phyloP scores from a whole-genome alignment of 495 filamentous ascomycete species.

The Aspergillus ellipticus region DNA sequence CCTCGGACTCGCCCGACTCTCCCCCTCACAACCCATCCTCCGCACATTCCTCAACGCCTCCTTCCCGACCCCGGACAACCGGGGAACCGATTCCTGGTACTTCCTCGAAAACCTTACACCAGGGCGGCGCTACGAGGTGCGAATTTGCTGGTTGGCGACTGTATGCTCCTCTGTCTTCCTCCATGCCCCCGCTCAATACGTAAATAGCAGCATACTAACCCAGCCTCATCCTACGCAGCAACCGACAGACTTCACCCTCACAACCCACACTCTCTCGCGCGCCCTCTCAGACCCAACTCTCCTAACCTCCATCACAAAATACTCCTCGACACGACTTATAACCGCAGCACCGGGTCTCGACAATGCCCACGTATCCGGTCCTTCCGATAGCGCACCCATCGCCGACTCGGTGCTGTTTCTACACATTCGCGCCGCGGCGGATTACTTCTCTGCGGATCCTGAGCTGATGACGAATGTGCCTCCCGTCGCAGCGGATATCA shows the following conservation, averaged over 20 bases:
- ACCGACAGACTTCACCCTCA: slow-evolving; percentile 77
- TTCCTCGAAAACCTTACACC: slow-evolving; percentile 70
- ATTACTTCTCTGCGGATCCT: slow-evolving; percentile 72
- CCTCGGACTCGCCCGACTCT: slow-evolving; percentile 61
- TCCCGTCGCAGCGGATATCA: slow-evolving; percentile 73
- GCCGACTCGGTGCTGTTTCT: slow-evolving; percentile 70
- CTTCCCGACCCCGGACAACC: slow-evolving; percentile 55
- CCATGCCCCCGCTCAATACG: not conserved
- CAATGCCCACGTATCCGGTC: not conserved
- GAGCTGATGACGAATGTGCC: slow-evolving; percentile 74
- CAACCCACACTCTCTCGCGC: slow-evolving; percentile 54
- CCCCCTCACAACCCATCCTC: slow-evolving; percentile 51
- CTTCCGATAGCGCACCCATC: not conserved
- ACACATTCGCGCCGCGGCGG: slow-evolving; percentile 69
- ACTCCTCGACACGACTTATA: slow-evolving; percentile 51
- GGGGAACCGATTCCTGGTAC: slow-evolving; percentile 75
- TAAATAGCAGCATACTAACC: not conserved
- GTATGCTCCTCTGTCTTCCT: slow-evolving; percentile 49
- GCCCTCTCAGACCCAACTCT: slow-evolving; percentile 59
- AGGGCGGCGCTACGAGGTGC: slow-evolving; percentile 81
- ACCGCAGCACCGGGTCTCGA: not conserved
- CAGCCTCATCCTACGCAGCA: slow-evolving; percentile 51
- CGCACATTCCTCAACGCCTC: slow-evolving; percentile 59
- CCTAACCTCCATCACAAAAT: slow-evolving; percentile 59
- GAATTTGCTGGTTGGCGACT: slow-evolving; percentile 90